These are phyloP conservation scores for Xylaria sp. DNA, from an alignment of 2,329 filamentous ascomycete species.

Conservation along the genomic window DNA sequence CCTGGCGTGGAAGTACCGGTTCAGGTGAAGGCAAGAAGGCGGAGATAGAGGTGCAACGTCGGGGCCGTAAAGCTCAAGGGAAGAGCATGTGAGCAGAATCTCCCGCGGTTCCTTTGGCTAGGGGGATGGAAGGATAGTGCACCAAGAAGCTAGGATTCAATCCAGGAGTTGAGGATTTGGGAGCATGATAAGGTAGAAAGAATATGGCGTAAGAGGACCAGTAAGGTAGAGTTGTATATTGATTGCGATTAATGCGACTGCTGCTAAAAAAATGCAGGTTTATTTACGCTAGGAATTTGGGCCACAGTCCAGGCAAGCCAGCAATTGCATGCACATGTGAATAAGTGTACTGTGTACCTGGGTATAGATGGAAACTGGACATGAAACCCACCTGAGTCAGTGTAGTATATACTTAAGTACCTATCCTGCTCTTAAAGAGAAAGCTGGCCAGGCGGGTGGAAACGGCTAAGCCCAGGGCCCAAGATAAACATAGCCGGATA, in stretches of 20 bases:
- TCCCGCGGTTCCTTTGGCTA: slow-evolving; percentile 4
- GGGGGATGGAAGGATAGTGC: slow-evolving; percentile 5
- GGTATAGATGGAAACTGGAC: too few species aligned
- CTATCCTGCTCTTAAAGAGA: background rate
- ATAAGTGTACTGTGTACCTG: background rate
- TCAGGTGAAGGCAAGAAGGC: slow-evolving; percentile 10
- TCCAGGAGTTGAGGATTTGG: slow-evolving; percentile 17
- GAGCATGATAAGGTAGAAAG: slow-evolving; percentile 20
- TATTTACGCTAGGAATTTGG: slow-evolving; percentile 30
- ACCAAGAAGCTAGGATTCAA: slow-evolving; percentile 13
- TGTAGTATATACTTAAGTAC: background rate
- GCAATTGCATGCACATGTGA: slow-evolving; percentile 18
- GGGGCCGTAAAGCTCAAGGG: slow-evolving; percentile 12
- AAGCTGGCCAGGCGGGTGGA: background rate
- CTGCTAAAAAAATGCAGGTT: slow-evolving; percentile 35
- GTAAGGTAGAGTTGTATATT: slow-evolving; percentile 18
- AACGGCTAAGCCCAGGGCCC: background rate
- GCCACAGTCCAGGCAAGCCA: slow-evolving; percentile 17
- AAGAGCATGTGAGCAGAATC: slow-evolving; percentile 21
- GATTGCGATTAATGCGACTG: slow-evolving; percentile 35
- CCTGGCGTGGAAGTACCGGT: slow-evolving; percentile 8
- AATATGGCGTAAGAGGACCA: slow-evolving; percentile 31
- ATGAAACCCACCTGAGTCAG: background rate
- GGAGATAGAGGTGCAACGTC: slow-evolving; percentile 6
- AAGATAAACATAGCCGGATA: background rate